Evolutionary conservation across 768 basidiomycete species (phyloP), one percentile per base, ranked within the genome.

Genomic region (Nidularia sp.): DNA sequence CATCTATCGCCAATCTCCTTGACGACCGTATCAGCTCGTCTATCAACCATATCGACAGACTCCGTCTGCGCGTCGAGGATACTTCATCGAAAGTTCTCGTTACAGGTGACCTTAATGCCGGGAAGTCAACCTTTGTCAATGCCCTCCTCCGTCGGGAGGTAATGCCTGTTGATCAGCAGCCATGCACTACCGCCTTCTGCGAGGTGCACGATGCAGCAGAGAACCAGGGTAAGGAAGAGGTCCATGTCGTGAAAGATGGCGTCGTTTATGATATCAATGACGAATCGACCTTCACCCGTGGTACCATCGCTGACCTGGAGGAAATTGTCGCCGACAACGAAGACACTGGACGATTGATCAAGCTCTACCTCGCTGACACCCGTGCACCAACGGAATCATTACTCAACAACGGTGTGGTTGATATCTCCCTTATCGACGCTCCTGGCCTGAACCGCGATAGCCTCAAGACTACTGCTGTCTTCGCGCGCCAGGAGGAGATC

Each of bases 121-220:
- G 97, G 61, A 99, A 99, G 71, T 97, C 94, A 15, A 98, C 97
- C 0, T 91, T 99, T 65, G 93, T 99, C 65, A 99, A 99, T 63
- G 92, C 96, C 4, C 76, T 99, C 34, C 83, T 99, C 4, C 79
- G 93, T 45, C 80, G 93, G 5, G 84, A 91, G 62, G 85, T 97
- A 43, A 92, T 99, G 88, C 94, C 97, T 6, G 86, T 95, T 54
- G 97, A 99, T 68, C 94, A 99, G 65, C 97, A 98, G 66, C 97
- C 97, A 2, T 92, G 94, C 68, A 99, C 97, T 0, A 93, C 93
- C 31, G 86, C 93, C 32, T 99, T 99, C 65, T 96, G 93, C 70
- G 94, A 98, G 69, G 97, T 99, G 1, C 90, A 91, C 57, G 92
- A 95, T 61, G 91, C 90, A 2, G 75, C 84, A 31, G 91, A 92